Conservation (phyloP, 163 green algal genomes). For the Volvox carteri region DNA sequence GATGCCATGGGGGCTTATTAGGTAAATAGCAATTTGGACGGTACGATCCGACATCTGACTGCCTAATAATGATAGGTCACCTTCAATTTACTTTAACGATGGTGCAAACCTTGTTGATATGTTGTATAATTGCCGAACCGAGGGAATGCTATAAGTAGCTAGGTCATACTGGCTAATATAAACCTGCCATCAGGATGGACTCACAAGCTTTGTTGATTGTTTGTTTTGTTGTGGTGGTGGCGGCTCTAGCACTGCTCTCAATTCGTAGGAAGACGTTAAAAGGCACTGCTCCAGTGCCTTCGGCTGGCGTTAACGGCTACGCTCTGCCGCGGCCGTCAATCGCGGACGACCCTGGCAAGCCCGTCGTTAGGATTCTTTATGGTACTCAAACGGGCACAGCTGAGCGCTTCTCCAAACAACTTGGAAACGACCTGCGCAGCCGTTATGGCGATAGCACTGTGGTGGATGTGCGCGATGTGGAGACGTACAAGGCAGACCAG, state of each 20-base stretch:
- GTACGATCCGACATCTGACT: no score
- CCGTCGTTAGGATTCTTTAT: slow-evolving; percentile 67
- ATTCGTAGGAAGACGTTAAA: slow-evolving; percentile 19
- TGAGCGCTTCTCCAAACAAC: slow-evolving; percentile 95
- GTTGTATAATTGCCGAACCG: not conserved
- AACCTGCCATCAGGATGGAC: slow-evolving; percentile 18
- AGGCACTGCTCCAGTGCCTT: not conserved
- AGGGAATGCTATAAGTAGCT: not conserved
- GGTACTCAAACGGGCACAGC: slow-evolving; percentile 78
- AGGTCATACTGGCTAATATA: not conserved
- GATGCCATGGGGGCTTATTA: no score
- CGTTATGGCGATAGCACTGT: slow-evolving; percentile 76
- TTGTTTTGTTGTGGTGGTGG: not conserved
- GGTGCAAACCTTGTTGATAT: no score
- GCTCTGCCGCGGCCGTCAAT: slow-evolving; percentile 6
- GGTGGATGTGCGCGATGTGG: slow-evolving; percentile 75
- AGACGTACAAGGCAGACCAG: slow-evolving; percentile 82
- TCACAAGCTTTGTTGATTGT: not conserved
- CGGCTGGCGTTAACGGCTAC: not conserved
- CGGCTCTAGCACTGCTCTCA: slow-evolving; percentile 33
- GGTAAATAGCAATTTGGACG: no score
- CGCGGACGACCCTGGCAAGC: slow-evolving; percentile 54
- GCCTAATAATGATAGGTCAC: not conserved
- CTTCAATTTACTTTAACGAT: not conserved
- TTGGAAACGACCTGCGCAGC: slow-evolving; percentile 80